These are phyloP conservation scores for Chrysanthemum seticuspe DNA, from an alignment of 129 eudicot genomes.

Conservation along the genomic window DNA sequence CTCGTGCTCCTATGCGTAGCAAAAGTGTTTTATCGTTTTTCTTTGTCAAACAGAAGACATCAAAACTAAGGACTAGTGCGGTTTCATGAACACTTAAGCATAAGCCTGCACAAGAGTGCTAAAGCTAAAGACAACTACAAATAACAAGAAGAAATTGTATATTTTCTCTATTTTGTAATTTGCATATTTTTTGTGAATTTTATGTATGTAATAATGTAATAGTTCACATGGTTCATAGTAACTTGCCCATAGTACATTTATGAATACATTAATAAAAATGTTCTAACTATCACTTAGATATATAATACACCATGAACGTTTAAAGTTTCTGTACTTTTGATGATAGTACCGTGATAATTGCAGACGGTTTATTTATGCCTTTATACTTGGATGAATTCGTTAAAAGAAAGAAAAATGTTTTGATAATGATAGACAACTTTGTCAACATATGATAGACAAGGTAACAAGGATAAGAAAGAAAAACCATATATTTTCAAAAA, in stretches of 20 bases:
- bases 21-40: constrained; percentile 81
- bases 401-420: too few species aligned
- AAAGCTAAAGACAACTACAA: not conserved
- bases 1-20: constrained; percentile 65
- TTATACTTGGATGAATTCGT: too few species aligned
- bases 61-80: constrained; percentile 51
- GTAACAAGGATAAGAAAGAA: too few species aligned
- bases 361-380: too few species aligned
- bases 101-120: not conserved
- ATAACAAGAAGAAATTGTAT: constrained; percentile 20
- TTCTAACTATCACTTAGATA: not conserved
- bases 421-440: too few species aligned
- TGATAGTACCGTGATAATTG: too few species aligned
- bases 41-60: constrained; percentile 82
- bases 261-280: not conserved
- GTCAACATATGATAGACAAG: too few species aligned
- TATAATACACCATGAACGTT: too few species aligned
- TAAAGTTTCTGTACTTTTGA: too few species aligned
- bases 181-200: constrained; percentile 10
- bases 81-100: constrained; percentile 32
- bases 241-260: not conserved
- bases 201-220: constrained; percentile 14
- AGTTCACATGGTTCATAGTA: not conserved
- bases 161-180: not conserved
- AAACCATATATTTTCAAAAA: too few species aligned